These are phyloP conservation scores for Fomitopsis schrenkii DNA, from an alignment of 1,284 basidiomycete genomes.

Conservation along the genomic window DNA sequence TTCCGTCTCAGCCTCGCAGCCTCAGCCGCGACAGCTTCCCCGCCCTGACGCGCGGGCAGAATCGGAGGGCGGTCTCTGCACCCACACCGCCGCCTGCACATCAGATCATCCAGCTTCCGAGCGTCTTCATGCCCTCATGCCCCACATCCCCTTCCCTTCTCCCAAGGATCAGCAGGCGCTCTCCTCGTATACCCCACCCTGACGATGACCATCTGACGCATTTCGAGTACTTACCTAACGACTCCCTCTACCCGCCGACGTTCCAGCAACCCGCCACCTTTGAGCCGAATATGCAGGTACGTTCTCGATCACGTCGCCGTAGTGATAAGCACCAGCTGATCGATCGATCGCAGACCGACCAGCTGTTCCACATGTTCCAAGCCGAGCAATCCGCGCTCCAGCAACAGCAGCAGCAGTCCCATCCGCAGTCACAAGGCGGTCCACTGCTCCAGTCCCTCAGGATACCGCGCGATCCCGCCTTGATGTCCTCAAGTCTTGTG, in stretches of 20 bases:
- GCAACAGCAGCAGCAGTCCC: conserved; percentile 1
- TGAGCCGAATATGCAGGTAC: conserved; percentile 27
- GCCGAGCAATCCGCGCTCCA: conserved; percentile 17
- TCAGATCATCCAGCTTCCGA: conserved; percentile 62
- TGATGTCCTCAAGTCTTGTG: conserved; percentile 27
- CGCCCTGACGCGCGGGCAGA: conserved; percentile 11
- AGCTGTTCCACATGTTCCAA: conserved; percentile 45
- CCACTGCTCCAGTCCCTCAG: conserved; percentile 36
- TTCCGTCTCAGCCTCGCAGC: conserved; percentile 29
- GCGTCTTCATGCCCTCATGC: conserved; percentile 62
- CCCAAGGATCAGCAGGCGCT: conserved; percentile 54
- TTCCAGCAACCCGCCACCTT: conserved; percentile 35
- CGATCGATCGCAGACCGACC: conserved; percentile 32
- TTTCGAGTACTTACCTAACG: conserved; percentile 28
- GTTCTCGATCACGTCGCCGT: conserved; percentile 7
- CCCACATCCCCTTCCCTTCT: conserved; percentile 57
- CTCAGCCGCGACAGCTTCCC: conserved; percentile 20
- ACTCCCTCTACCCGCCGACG: conserved; percentile 28
- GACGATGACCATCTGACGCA: conserved; percentile 37
- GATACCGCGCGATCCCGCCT: conserved; percentile 28
- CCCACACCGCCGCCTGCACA: conserved; percentile 32
- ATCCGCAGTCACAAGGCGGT: conserved; percentile 15
- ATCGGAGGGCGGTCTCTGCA: conserved; percentile 29
- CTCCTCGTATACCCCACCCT: conserved; percentile 38
- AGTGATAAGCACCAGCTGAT: conserved; percentile 5